phyloP scores from a whole-genome alignment of 148 eudicot species.

The Silene conica region DNA sequence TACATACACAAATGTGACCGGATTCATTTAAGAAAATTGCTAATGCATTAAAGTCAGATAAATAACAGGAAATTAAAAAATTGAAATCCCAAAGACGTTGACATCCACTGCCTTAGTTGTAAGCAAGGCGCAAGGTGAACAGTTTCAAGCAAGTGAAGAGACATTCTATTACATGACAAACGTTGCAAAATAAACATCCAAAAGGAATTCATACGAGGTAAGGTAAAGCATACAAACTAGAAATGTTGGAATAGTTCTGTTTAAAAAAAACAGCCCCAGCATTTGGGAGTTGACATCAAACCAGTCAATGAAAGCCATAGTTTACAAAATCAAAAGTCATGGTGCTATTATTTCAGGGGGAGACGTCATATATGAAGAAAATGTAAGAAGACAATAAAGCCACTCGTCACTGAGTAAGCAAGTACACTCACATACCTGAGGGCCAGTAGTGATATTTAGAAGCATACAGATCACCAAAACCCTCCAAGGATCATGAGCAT shows the following conservation, averaged over 20 bases:
- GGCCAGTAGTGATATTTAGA: constrained; percentile 66
- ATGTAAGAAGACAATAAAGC: background rate
- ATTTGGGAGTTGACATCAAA: background rate
- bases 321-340: background rate
- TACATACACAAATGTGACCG: too few species aligned
- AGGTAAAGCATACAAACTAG: background rate
- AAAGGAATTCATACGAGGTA: background rate
- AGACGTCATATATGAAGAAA: background rate
- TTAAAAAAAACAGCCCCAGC: background rate
- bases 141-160: background rate
- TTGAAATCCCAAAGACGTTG: background rate
- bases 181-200: background rate
- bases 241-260: background rate
- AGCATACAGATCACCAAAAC: constrained; percentile 86
- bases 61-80: background rate
- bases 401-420: constrained; percentile 8
- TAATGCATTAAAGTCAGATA: background rate
- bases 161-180: background rate
- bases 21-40: background rate
- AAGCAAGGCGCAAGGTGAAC: background rate
- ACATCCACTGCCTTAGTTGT: background rate
- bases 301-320: background rate
- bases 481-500: constrained; percentile 86
- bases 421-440: constrained; percentile 47
- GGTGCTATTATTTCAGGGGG: background rate